Conservation (phyloP, 2,329 filamentous ascomycete genomes). For the Ambrosiella beaveri region DNA sequence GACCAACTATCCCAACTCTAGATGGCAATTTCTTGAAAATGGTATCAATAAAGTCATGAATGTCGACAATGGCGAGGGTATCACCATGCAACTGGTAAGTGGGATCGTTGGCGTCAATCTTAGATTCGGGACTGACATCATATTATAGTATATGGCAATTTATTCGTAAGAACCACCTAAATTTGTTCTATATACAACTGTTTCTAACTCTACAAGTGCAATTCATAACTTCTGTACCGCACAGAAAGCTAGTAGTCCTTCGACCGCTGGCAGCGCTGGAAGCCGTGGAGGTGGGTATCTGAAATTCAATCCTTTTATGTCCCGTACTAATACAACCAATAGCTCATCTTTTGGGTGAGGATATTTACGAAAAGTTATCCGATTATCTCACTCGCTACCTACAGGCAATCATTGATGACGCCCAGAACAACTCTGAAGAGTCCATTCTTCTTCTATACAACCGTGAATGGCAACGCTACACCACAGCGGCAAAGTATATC, state of each 20-base stretch:
- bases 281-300: slow-evolving; percentile 41
- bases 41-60: slow-evolving; percentile 90
- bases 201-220: slow-evolving; percentile 32
- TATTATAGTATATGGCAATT: slow-evolving; percentile 69
- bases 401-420: slow-evolving; percentile 49
- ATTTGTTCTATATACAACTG: not conserved
- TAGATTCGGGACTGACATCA: slow-evolving; percentile 2
- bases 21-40: slow-evolving; percentile 77
- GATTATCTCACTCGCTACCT: slow-evolving; percentile 70
- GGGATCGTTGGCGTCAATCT: not conserved
- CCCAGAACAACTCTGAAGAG: slow-evolving; percentile 71
- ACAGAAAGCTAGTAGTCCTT: slow-evolving; percentile 49
- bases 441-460: slow-evolving; percentile 87
- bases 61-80: slow-evolving; percentile 63
- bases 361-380: slow-evolving; percentile 83
- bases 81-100: slow-evolving; percentile 75
- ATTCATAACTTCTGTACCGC: slow-evolving; percentile 99
- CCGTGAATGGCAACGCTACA: slow-evolving; percentile 90
- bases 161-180: slow-evolving; percentile 52
- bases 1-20: slow-evolving; percentile 21
- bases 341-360: slow-evolving; percentile 91
- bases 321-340: not conserved
- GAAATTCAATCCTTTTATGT: not conserved
- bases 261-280: slow-evolving; percentile 34
- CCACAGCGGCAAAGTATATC: slow-evolving; percentile 88